Base-by-base conservation (phyloP, 1,284 basidiomycete species). In the Ganoderma lucidum region DNA sequence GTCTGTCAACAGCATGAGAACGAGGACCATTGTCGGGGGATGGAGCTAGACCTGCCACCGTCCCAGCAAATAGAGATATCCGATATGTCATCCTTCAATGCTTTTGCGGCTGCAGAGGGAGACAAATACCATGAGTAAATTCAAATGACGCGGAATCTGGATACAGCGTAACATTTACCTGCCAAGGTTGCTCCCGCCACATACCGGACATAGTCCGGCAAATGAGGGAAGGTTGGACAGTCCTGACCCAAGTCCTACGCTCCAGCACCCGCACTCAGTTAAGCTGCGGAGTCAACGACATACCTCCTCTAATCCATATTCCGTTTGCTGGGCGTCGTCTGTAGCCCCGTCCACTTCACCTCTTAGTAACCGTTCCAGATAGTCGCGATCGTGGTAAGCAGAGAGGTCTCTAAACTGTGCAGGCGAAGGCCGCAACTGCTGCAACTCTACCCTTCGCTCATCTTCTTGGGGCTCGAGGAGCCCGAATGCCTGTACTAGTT, bases 1-100 rank as follows among this genome's bases (percentile, higher is more conserved):
- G 94, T 76, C 93, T 92, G 66, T 6, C 1, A 62, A 62, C 45
- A 48, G 61, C 64, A 62, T 15, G 61, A 37, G 14, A 37, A 64
- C 14, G 44, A 32, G 39, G 59, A 62, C 69, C 83, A 74, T 12
- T 1, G 23, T 14, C 23, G 17, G 37, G 3, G 37, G 23, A 17
- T 6, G 6, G 32, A 30, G n/a, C 35, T 64, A 8, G 77, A 90
- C 86, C 93, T 87, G 60, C 95, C 94, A 9, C 94, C 94, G 72
- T 94, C 93, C 94, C 94, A 98, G 75, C 88, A 90, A 42, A 98
- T 89, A 0, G 91, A 88, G 14, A 93, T 82, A 44, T 93, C 86
- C 2, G 87, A 85, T 1, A 80, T 66, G n/a, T 83, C 83, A 1
- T 86, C 80, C 10, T 85, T 83, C 6, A 98, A 82, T 2, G 87